Base-by-base conservation (phyloP, 2,329 filamentous ascomycete genomes). In the Cordyceps cicadae region DNA sequence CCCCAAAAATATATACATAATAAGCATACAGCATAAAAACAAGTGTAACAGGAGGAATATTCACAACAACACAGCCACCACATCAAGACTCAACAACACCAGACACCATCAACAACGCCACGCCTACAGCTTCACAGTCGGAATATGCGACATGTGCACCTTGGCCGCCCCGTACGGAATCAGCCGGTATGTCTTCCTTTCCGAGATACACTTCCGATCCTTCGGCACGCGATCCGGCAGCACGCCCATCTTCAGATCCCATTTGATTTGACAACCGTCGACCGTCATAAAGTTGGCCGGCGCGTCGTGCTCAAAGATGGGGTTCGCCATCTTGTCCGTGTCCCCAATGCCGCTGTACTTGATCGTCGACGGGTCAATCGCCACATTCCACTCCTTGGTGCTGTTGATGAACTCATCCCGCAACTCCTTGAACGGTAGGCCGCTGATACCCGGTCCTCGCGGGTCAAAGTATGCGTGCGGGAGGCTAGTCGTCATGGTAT, bases 91-190 rank as follows among this genome's bases (percentile, higher is more conserved):
- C n/a, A n/a, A n/a, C 26, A 29, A 29, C 29, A 29, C 29, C 29
- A 29, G 6, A 29, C 29, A 29, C 29, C 29, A 7, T 29, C 29
- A 29, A 29, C 29, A 12, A 7, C 21, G 15, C 17, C 62, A 7
- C 21, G 15, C 17, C 62, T 59, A 63, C 51, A 65, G 55, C 24
- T 46, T 55, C 12, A 63, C 56, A 17, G 62, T 57, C 4, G 67
- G 67, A 52, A 68, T 49, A 34, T 68, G 65, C 9, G 67, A 65
- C 67, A 80, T 78, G 62, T 77, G 77, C 61, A 80, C 65, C 65
- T 77, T 78, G 15, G 77, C 73, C 45, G 74, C 74, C 2, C 76
- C 77, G 67, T 76, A 79, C n/a, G 77, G 78, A 14, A 75, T 70
- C 19, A 80, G 61, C n/a, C 29, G 64, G 26, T 70, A 70, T 14